Evolutionary conservation across 2,329 filamentous ascomycete genomes (phyloP), one percentile per base, ranked within the genome.

Genomic region (Aspergillus sp.): DNA sequence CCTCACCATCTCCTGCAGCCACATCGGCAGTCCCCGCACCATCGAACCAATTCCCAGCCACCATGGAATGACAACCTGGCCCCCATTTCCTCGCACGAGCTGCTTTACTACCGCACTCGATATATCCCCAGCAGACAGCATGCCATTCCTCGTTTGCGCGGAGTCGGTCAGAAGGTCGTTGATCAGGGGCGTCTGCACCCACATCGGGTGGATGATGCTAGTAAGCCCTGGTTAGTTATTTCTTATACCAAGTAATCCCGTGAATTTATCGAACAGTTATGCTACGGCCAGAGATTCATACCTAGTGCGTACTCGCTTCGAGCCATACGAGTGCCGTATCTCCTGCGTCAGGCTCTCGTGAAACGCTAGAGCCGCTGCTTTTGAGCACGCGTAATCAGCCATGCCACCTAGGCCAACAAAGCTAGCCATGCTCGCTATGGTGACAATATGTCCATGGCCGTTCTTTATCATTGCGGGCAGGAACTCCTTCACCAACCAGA

Each of bases 361-460:
- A 69, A 86, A 84, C 4, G 80, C 76, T 43, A 85, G 70, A 0
- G 82, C 81, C 19, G 78, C 82, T 0, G 80, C 79, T 69, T 86
- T 87, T 48, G 80, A 81, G 54, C 77, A 77, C 41, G 75, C 77
- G 69, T 87, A 87, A 62, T 85, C 83, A 7, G 80, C 80, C 62
- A 86, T 81, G 28, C 81, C 78, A 0, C 76, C 78, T 6, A 81
- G 63, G 0, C 74, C 73, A 4, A 83, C 59, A 66, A 82, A 85
- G 31, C 80, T 81, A 7, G 83, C 83, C 67, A 81, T 76, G 61
- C 81, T 84, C 2, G 85, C 84, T 11, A 87, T 77, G 0, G 83
- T 85, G 7, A 87, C 77, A 31, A 87, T 76, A 63, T 87, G 85
- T 3, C 85, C 85, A 64, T 84, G 83, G 64, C 84, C 80, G 9